These are phyloP conservation scores for Lunularia cruciata DNA, from an alignment of 225 moss, liverwort and hornwort genomes.

Conservation along the genomic window DNA sequence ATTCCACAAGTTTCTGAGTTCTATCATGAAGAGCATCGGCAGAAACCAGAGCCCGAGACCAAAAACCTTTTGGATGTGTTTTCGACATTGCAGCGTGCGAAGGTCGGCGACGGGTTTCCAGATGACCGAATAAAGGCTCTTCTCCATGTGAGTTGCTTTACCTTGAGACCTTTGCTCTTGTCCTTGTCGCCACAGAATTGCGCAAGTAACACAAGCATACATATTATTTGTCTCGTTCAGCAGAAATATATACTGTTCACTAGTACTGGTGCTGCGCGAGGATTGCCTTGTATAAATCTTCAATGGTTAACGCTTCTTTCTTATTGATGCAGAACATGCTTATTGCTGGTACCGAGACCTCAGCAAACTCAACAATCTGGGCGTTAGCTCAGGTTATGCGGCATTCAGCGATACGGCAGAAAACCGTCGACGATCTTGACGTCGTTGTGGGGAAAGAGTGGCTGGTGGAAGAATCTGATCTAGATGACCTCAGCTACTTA, in stretches of 20 bases:
- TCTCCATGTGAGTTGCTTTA: background rate
- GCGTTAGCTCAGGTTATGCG: background rate
- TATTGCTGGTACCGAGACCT: background rate
- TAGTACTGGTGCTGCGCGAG: too few species aligned
- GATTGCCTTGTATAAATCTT: too few species aligned
- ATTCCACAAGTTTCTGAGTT: background rate
- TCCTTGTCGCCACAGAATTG: too few species aligned
- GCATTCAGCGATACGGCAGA: background rate
- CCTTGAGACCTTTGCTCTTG: too few species aligned
- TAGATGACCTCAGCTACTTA: background rate
- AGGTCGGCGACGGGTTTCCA: background rate
- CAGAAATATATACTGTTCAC: too few species aligned
- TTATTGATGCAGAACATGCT: conserved; percentile 2
- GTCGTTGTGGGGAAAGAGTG: background rate
- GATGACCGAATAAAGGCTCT: background rate
- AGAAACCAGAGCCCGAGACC: background rate
- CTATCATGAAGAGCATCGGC: conserved; percentile 5
- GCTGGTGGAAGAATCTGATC: background rate
- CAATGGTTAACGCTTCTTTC: too few species aligned
- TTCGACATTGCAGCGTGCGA: background rate
- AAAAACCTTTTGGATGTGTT: background rate
- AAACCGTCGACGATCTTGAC: background rate
- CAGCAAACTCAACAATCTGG: background rate
- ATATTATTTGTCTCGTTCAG: too few species aligned
- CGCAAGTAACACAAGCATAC: too few species aligned